Evolutionary conservation across 1,284 basidiomycete species (phyloP).

Genomic region (Sporisorium scitamineum): DNA sequence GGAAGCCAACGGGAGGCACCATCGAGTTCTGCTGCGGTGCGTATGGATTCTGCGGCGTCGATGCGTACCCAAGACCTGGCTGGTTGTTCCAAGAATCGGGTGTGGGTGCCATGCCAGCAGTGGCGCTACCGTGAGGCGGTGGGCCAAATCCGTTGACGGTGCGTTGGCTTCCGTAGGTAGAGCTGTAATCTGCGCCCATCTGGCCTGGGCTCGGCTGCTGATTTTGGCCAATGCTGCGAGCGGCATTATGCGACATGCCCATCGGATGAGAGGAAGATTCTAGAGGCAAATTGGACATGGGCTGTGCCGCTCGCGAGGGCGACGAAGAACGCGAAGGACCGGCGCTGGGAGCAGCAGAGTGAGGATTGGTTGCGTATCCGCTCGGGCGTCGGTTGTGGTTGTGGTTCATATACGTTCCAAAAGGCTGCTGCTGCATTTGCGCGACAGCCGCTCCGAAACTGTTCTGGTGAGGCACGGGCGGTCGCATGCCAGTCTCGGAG

Average conservation of each 20-base stretch:
- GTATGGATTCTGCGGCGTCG: conserved; percentile 23
- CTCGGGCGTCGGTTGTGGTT: conserved; percentile 36
- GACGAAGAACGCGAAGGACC: conserved; percentile 48
- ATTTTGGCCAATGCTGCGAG: conserved; percentile 8
- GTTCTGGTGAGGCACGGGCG: conserved; percentile 22
- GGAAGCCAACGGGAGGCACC: conserved; percentile 16
- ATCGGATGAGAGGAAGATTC: conserved; percentile 17
- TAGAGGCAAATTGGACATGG: conserved; percentile 1
- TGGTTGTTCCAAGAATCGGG: conserved; percentile 33
- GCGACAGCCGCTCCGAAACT: conserved; percentile 29
- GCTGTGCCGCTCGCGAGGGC: conserved; percentile 28
- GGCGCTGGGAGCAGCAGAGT: conserved; percentile 45
- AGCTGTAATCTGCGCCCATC: conserved; percentile 24
- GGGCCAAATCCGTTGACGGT: conserved; percentile 22
- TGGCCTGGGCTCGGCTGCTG: conserved; percentile 12
- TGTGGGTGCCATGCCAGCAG: conserved; percentile 1
- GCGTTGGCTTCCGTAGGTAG: conserved; percentile 26
- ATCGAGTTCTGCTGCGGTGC: conserved; percentile 25
- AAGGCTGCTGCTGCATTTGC: conserved; percentile 28
- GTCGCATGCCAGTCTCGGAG: conserved; percentile 14
- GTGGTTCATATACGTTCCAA: conserved; percentile 12
- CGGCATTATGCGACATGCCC: conserved; percentile 19
- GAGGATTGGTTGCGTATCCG: conserved; percentile 43
- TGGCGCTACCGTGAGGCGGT: not conserved
- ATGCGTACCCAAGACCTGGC: conserved; percentile 5